Evolutionary conservation across 257 asterid species (phyloP), one percentile per base, ranked within the genome.

Genomic region (Anisodus acutangulus): DNA sequence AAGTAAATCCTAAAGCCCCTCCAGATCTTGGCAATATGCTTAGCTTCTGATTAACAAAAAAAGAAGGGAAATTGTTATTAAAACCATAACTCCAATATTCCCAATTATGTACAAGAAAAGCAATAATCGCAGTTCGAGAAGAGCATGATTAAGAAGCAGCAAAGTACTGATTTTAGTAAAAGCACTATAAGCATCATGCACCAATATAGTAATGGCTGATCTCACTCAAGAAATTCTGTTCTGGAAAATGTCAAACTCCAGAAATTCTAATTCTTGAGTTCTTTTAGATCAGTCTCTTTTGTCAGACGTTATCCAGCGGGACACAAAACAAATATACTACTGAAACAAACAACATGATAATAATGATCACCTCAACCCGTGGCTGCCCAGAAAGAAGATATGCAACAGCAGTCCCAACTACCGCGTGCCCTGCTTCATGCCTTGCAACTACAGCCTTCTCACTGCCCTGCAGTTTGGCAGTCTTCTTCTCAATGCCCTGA

Each of bases 371-470:
- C 99, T 93, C 97, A 83, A 97, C 99, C 47, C 98, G 94, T 43
- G 98, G 97, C 89, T 97, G 99, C 66, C 97, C 97, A 69, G 97
- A 83, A 85, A 97, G 95, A 87, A 97, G 98, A 90, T 91, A 95
- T 69, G 99, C 99, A 85, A 97, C 98, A 81, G 98, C 99, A 68
- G 98, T 97, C 80, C 98, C 99, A 63, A 97, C 98, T 60, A 97
- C 98, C 22, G 99, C 99, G 85, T 97, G 99, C 78, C 99, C 99
- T 88, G 97, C 99, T 91, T 97, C 99, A 89, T 97, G 99, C 74
- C 98, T 90, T 62, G 99, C 98, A 88, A 97, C 98, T 87, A 93
- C 98, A 72, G 95, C 98, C 90, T 95, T 97, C 94, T 97, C 99
- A 85, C 91, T 88, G 85, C 98, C 98, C 88, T 92, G 94, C 88